Evolutionary conservation across 164 flowering plant species (phyloP).

Genomic region (Protea cynaroides): DNA sequence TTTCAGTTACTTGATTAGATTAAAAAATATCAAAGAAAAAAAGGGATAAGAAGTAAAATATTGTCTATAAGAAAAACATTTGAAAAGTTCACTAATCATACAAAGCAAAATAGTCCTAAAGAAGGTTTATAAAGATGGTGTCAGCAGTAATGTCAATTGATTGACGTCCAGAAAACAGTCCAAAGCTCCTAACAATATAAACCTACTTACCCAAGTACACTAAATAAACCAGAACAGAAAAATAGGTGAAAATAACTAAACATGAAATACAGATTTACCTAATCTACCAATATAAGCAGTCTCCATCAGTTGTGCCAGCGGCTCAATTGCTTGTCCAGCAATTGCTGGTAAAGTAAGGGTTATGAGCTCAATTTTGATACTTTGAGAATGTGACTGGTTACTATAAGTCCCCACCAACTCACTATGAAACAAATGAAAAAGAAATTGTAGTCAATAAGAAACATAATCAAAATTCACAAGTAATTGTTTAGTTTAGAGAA

Average conservation of each 20-base stretch:
- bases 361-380: constrained; percentile 56
- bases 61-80: neutral
- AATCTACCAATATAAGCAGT: constrained; percentile 93
- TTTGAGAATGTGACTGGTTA: constrained; percentile 20
- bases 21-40: neutral
- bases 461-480: neutral
- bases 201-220: neutral
- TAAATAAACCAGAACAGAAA: neutral
- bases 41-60: too few species aligned
- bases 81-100: neutral
- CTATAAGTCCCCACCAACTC: constrained; percentile 19
- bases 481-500: too few species aligned
- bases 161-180: neutral
- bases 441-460: constrained; percentile 1
- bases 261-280: constrained; percentile 31
- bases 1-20: neutral
- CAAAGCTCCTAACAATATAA: too few species aligned
- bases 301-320: constrained; percentile 83
- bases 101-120: neutral
- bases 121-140: too few species aligned
- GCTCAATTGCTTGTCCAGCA: constrained; percentile 89
- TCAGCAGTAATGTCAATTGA: too few species aligned
- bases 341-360: constrained; percentile 82
- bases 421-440: constrained; percentile 26
- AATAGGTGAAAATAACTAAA: neutral